Percentiles rank a stretch among this genome's conserved stretches.
Evolutionary conservation across 148 eudicot species (phyloP).

Genomic region (Rhododendron griersonianum): DNA sequence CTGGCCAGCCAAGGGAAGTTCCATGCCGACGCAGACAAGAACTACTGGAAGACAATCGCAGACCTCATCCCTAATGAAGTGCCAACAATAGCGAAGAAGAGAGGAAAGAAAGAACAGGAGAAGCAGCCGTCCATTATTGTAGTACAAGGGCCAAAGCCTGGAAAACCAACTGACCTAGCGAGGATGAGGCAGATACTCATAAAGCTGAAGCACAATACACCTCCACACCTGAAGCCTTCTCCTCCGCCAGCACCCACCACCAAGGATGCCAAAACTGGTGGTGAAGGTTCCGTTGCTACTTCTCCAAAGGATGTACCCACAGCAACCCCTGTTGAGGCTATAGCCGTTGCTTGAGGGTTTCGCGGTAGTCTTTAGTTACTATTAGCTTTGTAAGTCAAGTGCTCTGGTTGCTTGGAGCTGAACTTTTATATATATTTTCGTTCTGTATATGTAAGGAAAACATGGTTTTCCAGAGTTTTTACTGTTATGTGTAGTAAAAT

Average conservation of each 20-base stretch:
- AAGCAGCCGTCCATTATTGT: conserved; percentile 36
- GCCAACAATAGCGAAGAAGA: conserved; percentile 35
- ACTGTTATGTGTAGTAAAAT: background rate
- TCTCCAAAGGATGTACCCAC: conserved; percentile 17
- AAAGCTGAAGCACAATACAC: conserved; percentile 53
- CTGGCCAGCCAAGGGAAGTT: conserved; percentile 40
- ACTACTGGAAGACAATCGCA: conserved; percentile 47
- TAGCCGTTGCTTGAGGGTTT: conserved; percentile 31
- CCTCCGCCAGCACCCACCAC: conserved; percentile 8
- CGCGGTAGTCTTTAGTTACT: background rate
- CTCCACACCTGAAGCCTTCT: conserved; percentile 36
- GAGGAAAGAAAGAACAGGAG: conserved; percentile 37
- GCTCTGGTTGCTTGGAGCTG: background rate
- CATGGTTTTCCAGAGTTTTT: background rate
- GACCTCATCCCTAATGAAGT: conserved; percentile 52
- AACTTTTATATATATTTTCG: background rate
- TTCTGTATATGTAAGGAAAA: background rate
- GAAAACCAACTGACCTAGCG: conserved; percentile 51
- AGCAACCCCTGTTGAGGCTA: conserved; percentile 29
- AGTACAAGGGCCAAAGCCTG: conserved; percentile 55
- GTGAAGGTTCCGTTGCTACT: conserved; percentile 1
- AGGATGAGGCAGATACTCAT: conserved; percentile 48
- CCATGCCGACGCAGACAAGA: conserved; percentile 44
- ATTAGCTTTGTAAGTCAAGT: background rate
- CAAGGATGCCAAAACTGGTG: conserved; percentile 24